phyloP scores from a whole-genome alignment of 306 rosid genomes.

The Citrullus mucosospermus region DNA sequence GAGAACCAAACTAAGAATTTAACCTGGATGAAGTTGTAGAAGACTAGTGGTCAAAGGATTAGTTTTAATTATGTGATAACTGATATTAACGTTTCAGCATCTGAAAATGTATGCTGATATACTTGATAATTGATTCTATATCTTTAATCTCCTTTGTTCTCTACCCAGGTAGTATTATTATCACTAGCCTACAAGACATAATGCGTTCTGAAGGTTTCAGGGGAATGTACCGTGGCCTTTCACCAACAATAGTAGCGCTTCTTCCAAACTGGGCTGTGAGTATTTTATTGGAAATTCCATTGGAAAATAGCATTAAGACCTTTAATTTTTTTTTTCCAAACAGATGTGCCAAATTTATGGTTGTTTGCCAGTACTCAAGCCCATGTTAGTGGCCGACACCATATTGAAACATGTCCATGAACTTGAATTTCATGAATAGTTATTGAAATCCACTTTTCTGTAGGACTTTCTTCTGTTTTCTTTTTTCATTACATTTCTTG shows the following conservation, averaged over 20 bases:
- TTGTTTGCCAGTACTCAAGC: not conserved
- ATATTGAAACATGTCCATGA: not conserved
- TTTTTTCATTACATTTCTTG: not conserved
- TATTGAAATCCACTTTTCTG: not conserved
- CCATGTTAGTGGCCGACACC: not conserved
- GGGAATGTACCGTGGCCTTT: conserved; percentile 95
- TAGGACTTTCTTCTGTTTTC: not conserved
- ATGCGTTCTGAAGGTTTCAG: conserved; percentile 64
- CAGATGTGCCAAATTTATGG: not conserved
- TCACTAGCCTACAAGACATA: conserved; percentile 58
- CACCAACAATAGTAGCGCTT: conserved; percentile 84
- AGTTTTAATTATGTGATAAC: not conserved
- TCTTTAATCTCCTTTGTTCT: conserved; percentile 1
- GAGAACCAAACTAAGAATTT: not conserved
- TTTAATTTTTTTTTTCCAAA: not conserved
- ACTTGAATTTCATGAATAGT: not conserved
- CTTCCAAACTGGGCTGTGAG: conserved; percentile 99
- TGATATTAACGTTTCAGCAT: not conserved
- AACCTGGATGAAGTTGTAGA: not conserved
- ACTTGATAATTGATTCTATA: not conserved
- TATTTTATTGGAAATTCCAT: conserved; percentile 13
- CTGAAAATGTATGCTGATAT: not conserved
- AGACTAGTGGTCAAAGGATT: not conserved
- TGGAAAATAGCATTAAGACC: not conserved
- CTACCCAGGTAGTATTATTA: conserved; percentile 62